A percentile compares a stretch with the other conserved stretches of the same genome.
Conservation (phyloP, 2,329 filamentous ascomycete genomes). For the Talaromyces funiculosus region DNA sequence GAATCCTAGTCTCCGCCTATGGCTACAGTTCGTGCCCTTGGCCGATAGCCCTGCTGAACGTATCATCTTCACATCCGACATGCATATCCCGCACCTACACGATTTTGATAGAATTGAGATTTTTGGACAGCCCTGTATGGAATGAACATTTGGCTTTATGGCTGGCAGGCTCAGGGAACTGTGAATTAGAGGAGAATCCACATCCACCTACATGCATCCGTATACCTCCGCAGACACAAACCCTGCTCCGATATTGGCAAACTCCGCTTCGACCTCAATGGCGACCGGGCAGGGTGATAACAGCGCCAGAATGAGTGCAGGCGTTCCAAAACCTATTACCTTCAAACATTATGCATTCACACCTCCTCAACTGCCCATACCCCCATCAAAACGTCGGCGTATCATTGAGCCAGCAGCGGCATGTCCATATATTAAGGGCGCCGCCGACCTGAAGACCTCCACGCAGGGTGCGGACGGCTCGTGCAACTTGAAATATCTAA, state of each 20-base stretch:
- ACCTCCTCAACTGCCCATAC: conserved; percentile 2
- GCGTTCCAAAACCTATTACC: conserved; percentile 2
- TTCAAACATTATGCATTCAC: conserved; percentile 14
- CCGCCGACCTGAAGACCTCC: not conserved
- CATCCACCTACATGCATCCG: not conserved
- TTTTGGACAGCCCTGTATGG: not conserved
- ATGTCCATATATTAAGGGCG: conserved; percentile 1
- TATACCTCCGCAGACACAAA: not conserved
- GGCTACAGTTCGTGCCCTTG: not conserved
- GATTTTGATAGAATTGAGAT: not conserved
- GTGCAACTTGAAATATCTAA: not conserved
- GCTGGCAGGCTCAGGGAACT: not conserved
- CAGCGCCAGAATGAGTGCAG: not conserved
- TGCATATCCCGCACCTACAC: conserved; percentile 1
- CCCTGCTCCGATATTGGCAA: conserved; percentile 1
- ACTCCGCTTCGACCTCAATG: not conserved
- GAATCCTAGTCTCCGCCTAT: not conserved
- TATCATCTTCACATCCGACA: conserved; percentile 1
- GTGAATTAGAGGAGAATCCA: not conserved
- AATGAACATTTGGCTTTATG: not conserved
- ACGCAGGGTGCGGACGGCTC: not conserved
- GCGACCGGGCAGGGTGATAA: not conserved
- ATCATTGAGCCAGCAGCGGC: not conserved
- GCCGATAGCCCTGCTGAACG: not conserved
- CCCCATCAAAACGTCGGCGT: conserved; percentile 12